These are phyloP conservation scores for Athelia sp. DNA, from an alignment of 1,284 basidiomycete genomes.

Conservation along the genomic window DNA sequence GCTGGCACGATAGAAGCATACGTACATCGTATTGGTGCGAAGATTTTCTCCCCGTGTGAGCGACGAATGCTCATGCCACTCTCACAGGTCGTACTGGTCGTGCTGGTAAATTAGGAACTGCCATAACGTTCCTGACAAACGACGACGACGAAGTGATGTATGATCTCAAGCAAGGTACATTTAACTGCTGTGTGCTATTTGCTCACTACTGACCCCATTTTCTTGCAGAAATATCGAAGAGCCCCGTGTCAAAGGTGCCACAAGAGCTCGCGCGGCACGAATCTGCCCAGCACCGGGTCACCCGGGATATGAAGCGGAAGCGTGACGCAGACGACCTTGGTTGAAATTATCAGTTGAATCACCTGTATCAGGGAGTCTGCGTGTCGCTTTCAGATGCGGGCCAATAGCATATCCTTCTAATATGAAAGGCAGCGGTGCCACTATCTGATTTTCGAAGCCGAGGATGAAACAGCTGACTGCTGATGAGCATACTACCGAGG, in stretches of 20 bases:
- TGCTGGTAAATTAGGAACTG: slow-evolving; percentile 89
- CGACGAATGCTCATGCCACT: slow-evolving; percentile 5
- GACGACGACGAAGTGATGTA: slow-evolving; percentile 98
- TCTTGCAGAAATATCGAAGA: slow-evolving; percentile 81
- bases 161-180: slow-evolving; percentile 80
- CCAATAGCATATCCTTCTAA: too few relatives aligned
- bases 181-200: slow-evolving; percentile 6
- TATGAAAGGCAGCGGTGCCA: too few relatives aligned
- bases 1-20: slow-evolving; percentile 94
- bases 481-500: too few relatives aligned
- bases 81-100: slow-evolving; percentile 85
- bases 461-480: too few relatives aligned
- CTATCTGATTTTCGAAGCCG: too few relatives aligned
- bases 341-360: slow-evolving; percentile 19
- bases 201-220: slow-evolving; percentile 6
- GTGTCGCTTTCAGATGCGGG: too few relatives aligned
- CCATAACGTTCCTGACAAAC: slow-evolving; percentile 95
- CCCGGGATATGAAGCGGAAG: slow-evolving; percentile 89
- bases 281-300: slow-evolving; percentile 82
- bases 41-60: slow-evolving; percentile 2
- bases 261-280: slow-evolving; percentile 87
- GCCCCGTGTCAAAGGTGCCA: slow-evolving; percentile 86
- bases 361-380: too few relatives aligned
- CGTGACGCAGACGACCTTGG: slow-evolving; percentile 72
- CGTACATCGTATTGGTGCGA: slow-evolving; percentile 89